These are phyloP conservation scores for Camptophora hylomeconis DNA, from an alignment of 2,329 filamentous ascomycete genomes.

Conservation along the genomic window DNA sequence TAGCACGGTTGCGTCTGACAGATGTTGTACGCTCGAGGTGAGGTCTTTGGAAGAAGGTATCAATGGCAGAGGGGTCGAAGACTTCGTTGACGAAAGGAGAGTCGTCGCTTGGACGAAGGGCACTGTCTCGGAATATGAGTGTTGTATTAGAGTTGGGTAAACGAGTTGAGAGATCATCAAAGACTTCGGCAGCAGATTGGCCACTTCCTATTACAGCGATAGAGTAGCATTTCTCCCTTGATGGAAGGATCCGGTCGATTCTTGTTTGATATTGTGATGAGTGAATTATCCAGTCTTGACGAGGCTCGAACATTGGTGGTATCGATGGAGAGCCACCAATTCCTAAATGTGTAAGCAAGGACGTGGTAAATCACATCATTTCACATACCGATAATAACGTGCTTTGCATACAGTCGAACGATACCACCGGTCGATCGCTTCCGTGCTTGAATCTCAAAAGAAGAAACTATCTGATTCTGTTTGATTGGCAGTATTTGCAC, in stretches of 20 bases:
- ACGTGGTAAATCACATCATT: too few species aligned
- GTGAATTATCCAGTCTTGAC: slow-evolving; percentile 66
- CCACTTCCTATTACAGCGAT: slow-evolving; percentile 81
- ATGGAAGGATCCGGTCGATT: slow-evolving; percentile 14
- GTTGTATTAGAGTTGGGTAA: slow-evolving; percentile 72
- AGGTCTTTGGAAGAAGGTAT: slow-evolving; percentile 58
- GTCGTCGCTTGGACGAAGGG: slow-evolving; percentile 82
- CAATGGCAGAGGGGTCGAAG: slow-evolving; percentile 79
- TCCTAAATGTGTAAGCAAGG: slow-evolving; percentile 8
- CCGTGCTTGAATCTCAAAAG: not conserved
- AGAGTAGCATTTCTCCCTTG: slow-evolving; percentile 40
- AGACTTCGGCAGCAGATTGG: slow-evolving; percentile 91
- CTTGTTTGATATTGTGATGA: slow-evolving; percentile 60
- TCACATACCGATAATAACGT: slow-evolving; percentile 9
- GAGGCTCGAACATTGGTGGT: slow-evolving; percentile 44
- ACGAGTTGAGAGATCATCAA: slow-evolving; percentile 68
- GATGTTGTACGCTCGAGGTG: slow-evolving; percentile 46
- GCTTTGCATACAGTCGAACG: slow-evolving; percentile 7
- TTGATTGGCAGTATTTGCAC: slow-evolving; percentile 6
- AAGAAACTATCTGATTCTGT: too few species aligned
- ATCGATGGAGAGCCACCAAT: slow-evolving; percentile 5
- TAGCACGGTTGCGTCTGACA: slow-evolving; percentile 61
- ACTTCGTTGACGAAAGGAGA: slow-evolving; percentile 96
- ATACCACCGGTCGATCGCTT: slow-evolving; percentile 8
- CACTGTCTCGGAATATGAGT: slow-evolving; percentile 69